Base-by-base conservation (phyloP, 768 basidiomycete genomes). In the Termitomyces sp. region DNA sequence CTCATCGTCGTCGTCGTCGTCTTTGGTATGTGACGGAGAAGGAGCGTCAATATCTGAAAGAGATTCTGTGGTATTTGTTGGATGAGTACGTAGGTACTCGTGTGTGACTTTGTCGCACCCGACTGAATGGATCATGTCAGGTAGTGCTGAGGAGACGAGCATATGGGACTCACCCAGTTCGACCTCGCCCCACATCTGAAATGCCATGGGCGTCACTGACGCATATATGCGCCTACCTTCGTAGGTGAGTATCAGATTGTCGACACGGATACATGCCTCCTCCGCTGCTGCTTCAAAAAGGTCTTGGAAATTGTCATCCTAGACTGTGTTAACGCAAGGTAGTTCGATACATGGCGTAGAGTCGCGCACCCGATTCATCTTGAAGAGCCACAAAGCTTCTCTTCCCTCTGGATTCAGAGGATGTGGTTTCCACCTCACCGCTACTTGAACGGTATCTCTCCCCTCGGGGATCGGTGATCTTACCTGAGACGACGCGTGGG, bases 231-330 rank as follows among this genome's bases (percentile, higher is more conserved):
- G 86, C 55, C 79, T 82, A 41, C 82, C 79, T 31, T 84, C 76
- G 58, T 85, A 82, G 8, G 73, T 85, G 61, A 93, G 73, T 33
- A 91, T 75, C 1, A 93, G 72, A 57, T 79, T 79, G 18, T 80
- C 75, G 3, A 68, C 63, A 20, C 78, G 74, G 13, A 90, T 75
- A 20, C 69, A 69, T 1, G 81, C 84, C 37, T 85, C 75, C 54
- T 91, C 86, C 7, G 90, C 87, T 3, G 81, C 72, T 42, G 79
- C 83, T 42, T 88, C 85, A 52, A 89, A 90, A 1, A 91, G 68
- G 2, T 76, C 75, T 24, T 78, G 78, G 66, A 93, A 88, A 36
- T 79, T 80, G 58, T 89, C 86, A 42, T 79, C 78, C 91, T 93
- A 60, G 42, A 5, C 12, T 16, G 46, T 47, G 16, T 52, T 50